Base-by-base conservation (phyloP, 192 early-diverging fungal genomes). In the Podila horticola region DNA sequence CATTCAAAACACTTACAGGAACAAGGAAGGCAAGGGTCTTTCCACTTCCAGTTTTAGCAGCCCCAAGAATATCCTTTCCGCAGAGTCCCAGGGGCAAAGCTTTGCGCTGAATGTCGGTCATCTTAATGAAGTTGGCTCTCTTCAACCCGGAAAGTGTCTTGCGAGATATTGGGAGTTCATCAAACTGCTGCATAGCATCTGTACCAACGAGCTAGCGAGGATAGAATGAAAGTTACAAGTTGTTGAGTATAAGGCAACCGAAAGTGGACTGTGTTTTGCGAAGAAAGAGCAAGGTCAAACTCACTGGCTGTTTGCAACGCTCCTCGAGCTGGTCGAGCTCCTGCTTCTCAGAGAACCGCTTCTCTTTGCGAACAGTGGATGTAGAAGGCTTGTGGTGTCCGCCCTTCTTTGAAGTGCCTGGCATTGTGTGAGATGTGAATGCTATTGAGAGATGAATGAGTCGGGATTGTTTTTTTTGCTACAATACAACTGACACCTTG, bases 81-180 rank as follows among this genome's bases (percentile, higher is more conserved):
- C 87, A 88, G 38, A 95, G 79, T 5, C 90, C 92, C 38, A 92
- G 74, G 22, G 92, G 90, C 52, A 95, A 79, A 8, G 93, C 89
- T 68, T 93, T 93, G 58, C 86, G 88, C 73, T 99, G 98, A 77
- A 99, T 96, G 59, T 96, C 95, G 3, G 98, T 99, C 92, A 96
- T 92, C 83, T 97, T 94, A 24, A 92, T 86, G 75, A 91, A 99
- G 82, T 96, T 94, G 26, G 96, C 90, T 45, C 91, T 87, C 59
- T 87, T 85, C 4, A 99, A 88, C 19, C 96, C 98, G 60, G 87
- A 75, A 24, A 86, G 64, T 6, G 93, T 94, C 67, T 86, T 88
- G 33, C 41, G 66, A 1, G 86, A 84, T 55, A 90, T 81, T 5
- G 90, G 86, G 7, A 88, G 71, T 52, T 90, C 88, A 17, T 70